Evolutionary conservation across 2,329 filamentous ascomycete species (phyloP).

Genomic region (Peltaster fructicola): DNA sequence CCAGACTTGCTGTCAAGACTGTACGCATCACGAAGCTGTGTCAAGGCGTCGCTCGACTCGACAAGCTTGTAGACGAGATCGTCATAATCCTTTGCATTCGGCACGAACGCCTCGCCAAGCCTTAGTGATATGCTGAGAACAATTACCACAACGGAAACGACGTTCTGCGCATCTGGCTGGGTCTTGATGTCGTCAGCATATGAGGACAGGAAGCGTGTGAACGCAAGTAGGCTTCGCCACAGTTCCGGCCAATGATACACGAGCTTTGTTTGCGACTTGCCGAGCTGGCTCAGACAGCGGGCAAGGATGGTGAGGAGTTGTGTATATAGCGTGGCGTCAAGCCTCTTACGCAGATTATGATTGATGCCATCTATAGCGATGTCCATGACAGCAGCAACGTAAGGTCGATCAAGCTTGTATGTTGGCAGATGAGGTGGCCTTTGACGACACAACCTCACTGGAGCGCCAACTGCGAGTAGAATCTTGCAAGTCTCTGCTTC

Average conservation of each 20-base stretch:
- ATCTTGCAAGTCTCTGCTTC: slow-evolving; percentile 67
- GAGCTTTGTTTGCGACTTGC: slow-evolving; percentile 63
- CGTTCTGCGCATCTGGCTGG: slow-evolving; percentile 48
- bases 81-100: slow-evolving; percentile 73
- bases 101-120: slow-evolving; percentile 77
- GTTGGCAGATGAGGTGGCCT: slow-evolving; percentile 69
- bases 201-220: slow-evolving; percentile 77
- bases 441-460: slow-evolving; percentile 75
- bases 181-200: slow-evolving; percentile 63
- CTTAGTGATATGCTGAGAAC: slow-evolving; percentile 71
- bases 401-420: slow-evolving; percentile 51
- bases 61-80: slow-evolving; percentile 98
- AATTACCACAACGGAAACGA: slow-evolving; percentile 65
- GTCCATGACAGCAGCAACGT: slow-evolving; percentile 65
- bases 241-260: slow-evolving; percentile 89
- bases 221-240: slow-evolving; percentile 72
- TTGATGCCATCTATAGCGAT: slow-evolving; percentile 80
- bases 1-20: slow-evolving; percentile 38
- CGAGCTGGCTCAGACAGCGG: slow-evolving; percentile 68
- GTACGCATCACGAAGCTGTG: slow-evolving; percentile 69
- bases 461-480: slow-evolving; percentile 58
- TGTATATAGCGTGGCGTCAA: slow-evolving; percentile 57
- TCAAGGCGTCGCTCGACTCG: slow-evolving; percentile 68
- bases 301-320: slow-evolving; percentile 67
- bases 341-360: slow-evolving; percentile 71